phyloP scores from a whole-genome alignment of 1,284 basidiomycete genomes.

The Boletus chippewaensis region DNA sequence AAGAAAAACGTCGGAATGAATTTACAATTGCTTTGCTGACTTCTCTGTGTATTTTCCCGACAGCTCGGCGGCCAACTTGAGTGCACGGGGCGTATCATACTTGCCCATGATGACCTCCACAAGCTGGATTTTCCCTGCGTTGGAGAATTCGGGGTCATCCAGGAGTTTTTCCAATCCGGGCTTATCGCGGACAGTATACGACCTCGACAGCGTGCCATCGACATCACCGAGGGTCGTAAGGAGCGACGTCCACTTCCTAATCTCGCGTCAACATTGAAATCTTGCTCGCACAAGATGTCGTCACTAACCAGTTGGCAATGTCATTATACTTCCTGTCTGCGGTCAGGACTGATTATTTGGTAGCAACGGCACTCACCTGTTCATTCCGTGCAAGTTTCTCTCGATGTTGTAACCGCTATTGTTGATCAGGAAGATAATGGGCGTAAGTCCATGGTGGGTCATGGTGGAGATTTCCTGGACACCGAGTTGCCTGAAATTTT shows the following conservation, averaged over 20 bases:
- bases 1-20: too few species aligned
- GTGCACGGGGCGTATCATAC: conserved; percentile 63
- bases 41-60: conserved; percentile 23
- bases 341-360: conserved; percentile 28
- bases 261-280: conserved; percentile 10
- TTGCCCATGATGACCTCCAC: conserved; percentile 75
- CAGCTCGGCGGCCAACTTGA: conserved; percentile 49
- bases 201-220: conserved; percentile 50
- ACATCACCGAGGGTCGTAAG: conserved; percentile 53
- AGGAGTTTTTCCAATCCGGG: conserved; percentile 59
- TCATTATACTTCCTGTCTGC: conserved; percentile 64
- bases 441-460: conserved; percentile 60
- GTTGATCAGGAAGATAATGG: conserved; percentile 83
- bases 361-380: conserved; percentile 27
- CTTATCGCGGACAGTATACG: conserved; percentile 62
- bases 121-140: conserved; percentile 61
- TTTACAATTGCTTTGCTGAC: conserved; percentile 18
- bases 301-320: conserved; percentile 53
- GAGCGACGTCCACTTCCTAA: conserved; percentile 52
- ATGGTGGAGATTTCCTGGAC: conserved; percentile 78
- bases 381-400: conserved; percentile 66
- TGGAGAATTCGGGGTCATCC: conserved; percentile 50
- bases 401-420: conserved; percentile 91
- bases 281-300: neutral
- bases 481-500: conserved; percentile 50